Evolutionary conservation across 208 protist genomes (phyloP).

Genomic region (Trypanosoma conorhini): DNA sequence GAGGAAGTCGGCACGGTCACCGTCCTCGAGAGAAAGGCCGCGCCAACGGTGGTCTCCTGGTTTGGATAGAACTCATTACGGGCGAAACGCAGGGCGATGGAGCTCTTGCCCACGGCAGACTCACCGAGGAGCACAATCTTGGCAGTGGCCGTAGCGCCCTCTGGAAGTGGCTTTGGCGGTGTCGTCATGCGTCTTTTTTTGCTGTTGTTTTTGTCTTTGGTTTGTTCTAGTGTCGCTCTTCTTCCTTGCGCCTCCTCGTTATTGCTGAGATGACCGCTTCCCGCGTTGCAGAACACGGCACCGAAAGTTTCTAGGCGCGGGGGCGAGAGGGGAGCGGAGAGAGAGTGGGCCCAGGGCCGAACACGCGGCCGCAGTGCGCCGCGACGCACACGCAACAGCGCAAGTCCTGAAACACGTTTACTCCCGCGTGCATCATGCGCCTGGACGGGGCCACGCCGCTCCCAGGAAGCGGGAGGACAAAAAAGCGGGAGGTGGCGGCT

Average conservation of each 20-base stretch:
- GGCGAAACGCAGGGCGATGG: constrained; percentile 84
- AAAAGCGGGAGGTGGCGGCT: not conserved
- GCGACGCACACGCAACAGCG: not conserved
- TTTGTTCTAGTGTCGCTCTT: not conserved
- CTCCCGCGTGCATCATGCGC: not conserved
- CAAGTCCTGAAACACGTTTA: not conserved
- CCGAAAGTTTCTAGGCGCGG: not conserved
- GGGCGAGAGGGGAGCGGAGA: not conserved
- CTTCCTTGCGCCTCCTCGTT: not conserved
- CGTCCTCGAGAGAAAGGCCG: constrained; percentile 82
- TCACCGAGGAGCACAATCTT: constrained; percentile 93
- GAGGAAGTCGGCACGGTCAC: constrained; percentile 61
- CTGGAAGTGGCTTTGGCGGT: not conserved
- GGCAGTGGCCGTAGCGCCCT: constrained; percentile 42
- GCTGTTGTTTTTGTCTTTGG: constrained; percentile 13
- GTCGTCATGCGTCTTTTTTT: constrained; percentile 9
- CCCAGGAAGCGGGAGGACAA: not conserved
- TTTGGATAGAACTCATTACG: constrained; percentile 83
- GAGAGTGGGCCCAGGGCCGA: not conserved
- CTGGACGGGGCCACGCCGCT: not conserved
- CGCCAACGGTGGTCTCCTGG: constrained; percentile 89
- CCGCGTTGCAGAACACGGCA: not conserved
- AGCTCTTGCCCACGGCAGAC: constrained; percentile 89
- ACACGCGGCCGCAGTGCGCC: not conserved
- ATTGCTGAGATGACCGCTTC: not conserved